Base-by-base conservation (phyloP, 2,329 filamentous ascomycete species). In the Magnaporthales sp. region DNA sequence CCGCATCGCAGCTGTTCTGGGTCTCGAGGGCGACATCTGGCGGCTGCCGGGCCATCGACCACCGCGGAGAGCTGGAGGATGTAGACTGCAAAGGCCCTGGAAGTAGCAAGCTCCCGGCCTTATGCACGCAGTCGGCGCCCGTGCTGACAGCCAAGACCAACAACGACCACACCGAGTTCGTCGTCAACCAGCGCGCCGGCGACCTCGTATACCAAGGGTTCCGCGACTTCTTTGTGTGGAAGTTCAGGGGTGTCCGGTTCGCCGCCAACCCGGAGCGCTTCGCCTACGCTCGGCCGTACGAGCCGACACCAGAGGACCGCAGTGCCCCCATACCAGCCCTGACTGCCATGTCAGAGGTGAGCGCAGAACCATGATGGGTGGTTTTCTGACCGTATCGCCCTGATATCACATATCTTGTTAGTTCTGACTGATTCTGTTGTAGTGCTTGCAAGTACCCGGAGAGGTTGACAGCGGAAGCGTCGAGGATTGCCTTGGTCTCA, bases 401-500 rank as follows among this genome's bases (percentile, higher is more conserved):
- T 22, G n/a, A 22, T 22, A 22, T 11, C 24, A 3, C 22, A 22
- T 13, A 1, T 58, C 8, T 2, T 22, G 3, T 54, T 54, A 1
- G 24, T 15, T 26, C 22, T 58, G 54, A 58, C 54, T 24, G 11
- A 4, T 15, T 24, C 24, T 15, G 5, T 46, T 46, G 15, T 46
- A 58, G 66, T 77, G 74, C 64, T 69, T 72, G 13, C 75, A 77
- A 68, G 72, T 71, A 3, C 68, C 74, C 13, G 72, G 72, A 9
- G 73, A 76, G 66, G 75, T 74, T 9, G 68, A 67, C 64, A 70
- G 66, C 51, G 72, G 71, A 22, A 74, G 72, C 67, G 73, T 70
- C 66, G 73, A 75, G 62, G 75, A 77, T 66, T 77, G 76, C 65
- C 71, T 79, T 11, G 77, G 77, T 64, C 70, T 77, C 30, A 80